Conservation (phyloP, 1,284 basidiomycete species). For the Hemileia vastatrix region DNA sequence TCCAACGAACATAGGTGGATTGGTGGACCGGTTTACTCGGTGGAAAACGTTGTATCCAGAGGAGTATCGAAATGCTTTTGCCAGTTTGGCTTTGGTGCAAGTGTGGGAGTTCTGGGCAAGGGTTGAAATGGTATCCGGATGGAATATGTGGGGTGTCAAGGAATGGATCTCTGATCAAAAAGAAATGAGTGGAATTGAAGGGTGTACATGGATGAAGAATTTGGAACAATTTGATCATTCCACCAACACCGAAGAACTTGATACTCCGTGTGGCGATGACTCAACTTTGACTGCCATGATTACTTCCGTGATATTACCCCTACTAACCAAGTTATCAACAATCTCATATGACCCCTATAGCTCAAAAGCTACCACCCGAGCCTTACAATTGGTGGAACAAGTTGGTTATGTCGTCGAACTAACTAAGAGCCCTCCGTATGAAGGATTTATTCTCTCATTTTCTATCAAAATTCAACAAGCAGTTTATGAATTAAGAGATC, state of each 20-base stretch:
- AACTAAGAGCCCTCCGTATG: conserved; percentile 9
- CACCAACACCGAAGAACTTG: not conserved
- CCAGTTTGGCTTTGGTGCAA: conserved; percentile 73
- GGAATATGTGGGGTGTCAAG: conserved; percentile 70
- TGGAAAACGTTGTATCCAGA: conserved; percentile 71
- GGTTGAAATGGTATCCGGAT: conserved; percentile 64
- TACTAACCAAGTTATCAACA: conserved; percentile 58
- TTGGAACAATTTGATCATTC: conserved; percentile 17
- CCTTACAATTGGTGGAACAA: conserved; percentile 69
- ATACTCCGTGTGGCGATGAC: not conserved
- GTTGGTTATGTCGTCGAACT: conserved; percentile 46
- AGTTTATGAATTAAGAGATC: conserved; percentile 9
- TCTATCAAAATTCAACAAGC: not conserved
- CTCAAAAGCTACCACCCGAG: conserved; percentile 54
- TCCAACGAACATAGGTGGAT: conserved; percentile 56
- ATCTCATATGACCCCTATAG: conserved; percentile 78
- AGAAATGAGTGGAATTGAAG: conserved; percentile 22
- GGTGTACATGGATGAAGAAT: conserved; percentile 19
- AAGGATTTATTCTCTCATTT: conserved; percentile 14
- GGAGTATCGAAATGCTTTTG: conserved; percentile 78
- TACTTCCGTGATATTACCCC: conserved; percentile 67
- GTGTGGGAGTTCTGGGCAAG: conserved; percentile 95
- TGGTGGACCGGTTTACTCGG: conserved; percentile 60
- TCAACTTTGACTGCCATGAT: conserved; percentile 59
- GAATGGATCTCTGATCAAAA: conserved; percentile 10